These are phyloP conservation scores for Camelina laxa DNA, from an alignment of 345 rosid species.

Conservation along the genomic window DNA sequence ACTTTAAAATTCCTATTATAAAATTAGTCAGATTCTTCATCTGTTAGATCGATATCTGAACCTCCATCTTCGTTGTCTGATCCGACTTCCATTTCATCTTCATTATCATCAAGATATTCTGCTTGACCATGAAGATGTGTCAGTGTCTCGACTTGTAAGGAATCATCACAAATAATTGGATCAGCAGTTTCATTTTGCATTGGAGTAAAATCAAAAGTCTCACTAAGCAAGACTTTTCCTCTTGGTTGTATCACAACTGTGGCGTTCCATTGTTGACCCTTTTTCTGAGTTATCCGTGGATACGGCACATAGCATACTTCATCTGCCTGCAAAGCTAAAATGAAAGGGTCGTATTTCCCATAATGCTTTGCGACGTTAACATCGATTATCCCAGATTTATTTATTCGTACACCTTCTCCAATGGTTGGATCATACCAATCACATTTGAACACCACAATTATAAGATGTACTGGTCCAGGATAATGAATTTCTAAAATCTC, in stretches of 20 bases:
- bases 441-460: not conserved
- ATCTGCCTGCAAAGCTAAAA: not conserved
- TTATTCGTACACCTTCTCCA: not conserved
- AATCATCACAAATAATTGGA: not conserved
- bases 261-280: not conserved
- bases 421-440: constrained; percentile 13
- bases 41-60: not conserved
- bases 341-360: not conserved
- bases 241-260: not conserved
- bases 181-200: not conserved
- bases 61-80: not conserved
- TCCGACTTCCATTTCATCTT: not conserved
- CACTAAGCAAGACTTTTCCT: not conserved
- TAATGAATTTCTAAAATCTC: constrained; percentile 1
- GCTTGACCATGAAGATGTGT: not conserved
- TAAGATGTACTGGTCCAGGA: not conserved
- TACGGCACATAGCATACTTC: not conserved
- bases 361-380: not conserved
- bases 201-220: not conserved
- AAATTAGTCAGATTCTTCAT: not conserved
- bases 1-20: no score
- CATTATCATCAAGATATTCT: not conserved
- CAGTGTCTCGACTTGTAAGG: not conserved
- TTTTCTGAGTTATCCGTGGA: not conserved
- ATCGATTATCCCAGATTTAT: not conserved